Evolutionary conservation across 2,329 filamentous ascomycete genomes (phyloP).

Genomic region (Aspergillus phoenicis): DNA sequence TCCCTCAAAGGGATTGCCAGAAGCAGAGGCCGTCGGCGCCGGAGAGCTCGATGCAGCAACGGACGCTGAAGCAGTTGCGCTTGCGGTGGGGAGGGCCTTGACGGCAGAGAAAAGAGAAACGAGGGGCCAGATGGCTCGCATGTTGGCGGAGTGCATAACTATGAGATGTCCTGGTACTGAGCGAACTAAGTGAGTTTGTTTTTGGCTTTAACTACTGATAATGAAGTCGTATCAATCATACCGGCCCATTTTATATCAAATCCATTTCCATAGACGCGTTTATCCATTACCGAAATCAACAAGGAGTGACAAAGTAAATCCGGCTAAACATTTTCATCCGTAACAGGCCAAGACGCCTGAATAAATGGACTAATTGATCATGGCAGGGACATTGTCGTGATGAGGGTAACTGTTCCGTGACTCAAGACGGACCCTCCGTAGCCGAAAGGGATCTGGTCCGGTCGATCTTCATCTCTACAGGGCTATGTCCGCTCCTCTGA

Average conservation of each 20-base stretch:
- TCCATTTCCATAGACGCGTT: not conserved
- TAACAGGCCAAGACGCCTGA: not conserved
- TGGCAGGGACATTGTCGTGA: not conserved
- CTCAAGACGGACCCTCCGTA: slow-evolving; percentile 17
- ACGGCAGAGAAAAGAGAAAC: slow-evolving; percentile 23
- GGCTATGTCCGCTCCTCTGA: not conserved
- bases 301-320: slow-evolving; percentile 12
- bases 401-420: not conserved
- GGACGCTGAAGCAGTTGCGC: slow-evolving; percentile 15
- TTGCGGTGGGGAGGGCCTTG: slow-evolving; percentile 23
- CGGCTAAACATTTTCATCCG: not conserved
- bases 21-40: slow-evolving; percentile 21
- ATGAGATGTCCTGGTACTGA: not conserved
- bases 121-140: slow-evolving; percentile 24
- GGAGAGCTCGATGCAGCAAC: slow-evolving; percentile 21
- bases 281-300: slow-evolving; percentile 15
- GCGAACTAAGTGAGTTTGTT: no score
- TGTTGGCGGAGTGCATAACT: slow-evolving; percentile 18
- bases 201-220: no score
- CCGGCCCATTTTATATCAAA: not conserved
- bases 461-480: slow-evolving; percentile 19
- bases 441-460: slow-evolving; percentile 15
- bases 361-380: not conserved
- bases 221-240: not conserved
- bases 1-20: slow-evolving; percentile 57